Percentiles rank a stretch among this genome's conserved stretches.
These are phyloP conservation scores for Nitzschia sp. DNA, from an alignment of 108 stramenopile species.

Conservation along the genomic window DNA sequence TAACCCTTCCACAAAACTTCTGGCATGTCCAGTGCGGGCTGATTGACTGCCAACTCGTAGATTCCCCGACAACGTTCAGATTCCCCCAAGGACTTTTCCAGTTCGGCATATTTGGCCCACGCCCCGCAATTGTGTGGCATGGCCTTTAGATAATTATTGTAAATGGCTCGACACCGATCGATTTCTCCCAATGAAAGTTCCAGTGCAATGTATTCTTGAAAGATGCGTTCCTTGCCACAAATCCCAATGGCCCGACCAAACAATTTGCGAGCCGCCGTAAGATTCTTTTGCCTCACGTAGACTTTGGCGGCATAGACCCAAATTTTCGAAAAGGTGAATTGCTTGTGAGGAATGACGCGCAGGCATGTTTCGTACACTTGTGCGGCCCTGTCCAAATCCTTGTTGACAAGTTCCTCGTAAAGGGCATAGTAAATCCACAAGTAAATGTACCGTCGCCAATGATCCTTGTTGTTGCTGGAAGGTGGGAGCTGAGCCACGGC, in stretches of 20 bases:
- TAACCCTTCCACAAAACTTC: constrained; percentile 97
- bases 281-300: constrained; percentile 90
- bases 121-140: constrained; percentile 91
- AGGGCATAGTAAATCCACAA: constrained; percentile 97
- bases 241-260: constrained; percentile 93
- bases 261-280: constrained; percentile 89
- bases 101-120: constrained; percentile 91
- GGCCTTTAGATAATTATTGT: constrained; percentile 92
- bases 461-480: constrained; percentile 82
- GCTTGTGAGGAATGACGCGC: constrained; percentile 89
- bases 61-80: constrained; percentile 93
- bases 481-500: constrained; percentile 94
- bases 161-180: constrained; percentile 94
- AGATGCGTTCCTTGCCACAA: constrained; percentile 94
- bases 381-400: constrained; percentile 81
- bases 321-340: constrained; percentile 95
- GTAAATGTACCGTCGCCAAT: constrained; percentile 98
- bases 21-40: constrained; percentile 95
- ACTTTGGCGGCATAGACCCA: constrained; percentile 96
- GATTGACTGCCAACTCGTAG: constrained; percentile 91
- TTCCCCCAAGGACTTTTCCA: constrained; percentile 95
- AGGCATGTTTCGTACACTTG: constrained; percentile 92
- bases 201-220: constrained; percentile 91
- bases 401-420: constrained; percentile 89
- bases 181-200: constrained; percentile 97